phyloP scores from a whole-genome alignment of 139 green algal species.

The Chlamydomonas asymmetrica region DNA sequence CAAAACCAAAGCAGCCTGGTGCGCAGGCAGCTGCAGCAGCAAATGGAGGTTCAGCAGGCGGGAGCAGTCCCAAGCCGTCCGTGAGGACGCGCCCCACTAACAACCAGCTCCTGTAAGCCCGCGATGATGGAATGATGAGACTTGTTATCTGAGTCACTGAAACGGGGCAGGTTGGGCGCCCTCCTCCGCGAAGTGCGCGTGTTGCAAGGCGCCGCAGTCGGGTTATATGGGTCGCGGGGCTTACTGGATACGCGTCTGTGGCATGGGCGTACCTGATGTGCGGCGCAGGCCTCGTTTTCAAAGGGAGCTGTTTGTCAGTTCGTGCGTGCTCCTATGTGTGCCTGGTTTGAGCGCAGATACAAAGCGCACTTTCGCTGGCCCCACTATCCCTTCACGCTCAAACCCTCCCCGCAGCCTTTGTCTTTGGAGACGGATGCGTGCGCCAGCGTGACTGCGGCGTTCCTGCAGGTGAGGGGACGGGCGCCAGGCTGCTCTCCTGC shows the following conservation, averaged over 20 bases:
- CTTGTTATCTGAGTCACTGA: background rate
- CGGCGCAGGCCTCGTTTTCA: too few species aligned
- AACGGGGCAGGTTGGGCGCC: background rate
- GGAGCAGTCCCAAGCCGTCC: constrained; percentile 10
- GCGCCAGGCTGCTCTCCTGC: background rate
- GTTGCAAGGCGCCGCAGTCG: too few species aligned
- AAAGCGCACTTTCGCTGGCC: constrained; percentile 89
- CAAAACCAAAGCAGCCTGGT: background rate
- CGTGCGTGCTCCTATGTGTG: background rate
- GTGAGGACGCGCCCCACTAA: constrained; percentile 81
- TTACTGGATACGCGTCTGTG: too few species aligned
- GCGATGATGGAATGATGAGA: background rate
- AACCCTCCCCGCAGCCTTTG: constrained; percentile 35
- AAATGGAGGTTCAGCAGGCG: background rate
- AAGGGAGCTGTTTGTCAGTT: background rate
- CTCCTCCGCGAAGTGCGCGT: too few species aligned
- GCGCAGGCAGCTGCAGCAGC: constrained; percentile 2
- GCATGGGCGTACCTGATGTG: too few species aligned
- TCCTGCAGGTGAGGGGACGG: constrained; percentile 70
- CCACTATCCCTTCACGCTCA: constrained; percentile 75
- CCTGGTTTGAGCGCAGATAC: constrained; percentile 61
- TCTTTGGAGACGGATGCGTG: constrained; percentile 86
- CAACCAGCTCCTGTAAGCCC: constrained; percentile 90
- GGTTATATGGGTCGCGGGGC: too few species aligned
- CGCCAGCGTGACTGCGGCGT: constrained; percentile 89